Percentiles rank a stretch among this genome's conserved stretches.
Evolutionary conservation across 2,329 filamentous ascomycete species (phyloP).

Genomic region (Epichloe scottii): DNA sequence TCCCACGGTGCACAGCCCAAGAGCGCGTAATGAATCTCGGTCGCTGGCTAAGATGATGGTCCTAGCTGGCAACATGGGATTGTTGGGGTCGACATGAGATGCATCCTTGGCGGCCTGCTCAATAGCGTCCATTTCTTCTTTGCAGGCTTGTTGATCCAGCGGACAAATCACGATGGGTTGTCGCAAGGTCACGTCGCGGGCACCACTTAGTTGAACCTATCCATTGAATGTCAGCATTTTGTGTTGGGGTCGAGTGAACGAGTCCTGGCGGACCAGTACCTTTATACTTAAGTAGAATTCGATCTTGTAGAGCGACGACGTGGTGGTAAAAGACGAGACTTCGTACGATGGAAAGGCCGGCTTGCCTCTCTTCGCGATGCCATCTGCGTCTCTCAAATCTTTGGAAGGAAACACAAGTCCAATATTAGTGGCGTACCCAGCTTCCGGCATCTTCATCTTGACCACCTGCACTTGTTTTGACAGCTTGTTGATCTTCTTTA

Average conservation of each 20-base stretch:
- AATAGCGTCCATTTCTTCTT: constrained; percentile 97
- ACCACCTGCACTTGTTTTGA: constrained; percentile 74
- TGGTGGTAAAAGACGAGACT: constrained; percentile 84
- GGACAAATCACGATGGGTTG: constrained; percentile 95
- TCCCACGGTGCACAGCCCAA: constrained; percentile 50
- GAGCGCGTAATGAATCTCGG: constrained; percentile 46
- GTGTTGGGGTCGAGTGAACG: constrained; percentile 1
- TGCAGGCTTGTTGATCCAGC: constrained; percentile 87
- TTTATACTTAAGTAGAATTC: constrained; percentile 94
- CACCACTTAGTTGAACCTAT: constrained; percentile 77
- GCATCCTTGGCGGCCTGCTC: constrained; percentile 93
- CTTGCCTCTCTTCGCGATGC: constrained; percentile 74
- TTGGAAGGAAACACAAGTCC: constrained; percentile 84
- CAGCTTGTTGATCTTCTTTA: constrained; percentile 76
- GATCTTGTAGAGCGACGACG: constrained; percentile 91
- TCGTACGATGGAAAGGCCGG: constrained; percentile 81
- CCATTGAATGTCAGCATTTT: constrained; percentile 8
- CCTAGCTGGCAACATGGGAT: constrained; percentile 81
- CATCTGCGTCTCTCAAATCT: constrained; percentile 75
- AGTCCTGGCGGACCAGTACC: constrained; percentile 34
- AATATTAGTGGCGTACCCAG: constrained; percentile 85
- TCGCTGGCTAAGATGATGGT: constrained; percentile 73
- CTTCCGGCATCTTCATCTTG: constrained; percentile 74
- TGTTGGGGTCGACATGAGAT: constrained; percentile 71
- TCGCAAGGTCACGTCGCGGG: constrained; percentile 75